phyloP scores from a whole-genome alignment of 768 basidiomycete species.

The Mycena haematopus region DNA sequence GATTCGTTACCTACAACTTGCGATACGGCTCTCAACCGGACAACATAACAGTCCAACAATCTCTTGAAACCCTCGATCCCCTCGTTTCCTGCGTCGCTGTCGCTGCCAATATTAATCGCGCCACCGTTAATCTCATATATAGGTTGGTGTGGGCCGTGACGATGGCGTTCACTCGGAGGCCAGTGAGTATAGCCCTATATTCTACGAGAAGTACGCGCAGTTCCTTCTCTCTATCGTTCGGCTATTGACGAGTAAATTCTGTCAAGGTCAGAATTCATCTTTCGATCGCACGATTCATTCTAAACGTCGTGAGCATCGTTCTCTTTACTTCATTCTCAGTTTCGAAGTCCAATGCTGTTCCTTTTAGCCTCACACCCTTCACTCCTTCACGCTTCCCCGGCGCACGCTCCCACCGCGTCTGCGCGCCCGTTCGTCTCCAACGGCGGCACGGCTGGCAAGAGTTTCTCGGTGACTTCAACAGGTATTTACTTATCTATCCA shows the following conservation, averaged over 20 bases:
- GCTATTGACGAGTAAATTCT: too few relatives aligned
- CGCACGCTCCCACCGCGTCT: constrained; percentile 56
- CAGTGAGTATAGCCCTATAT: constrained; percentile 70
- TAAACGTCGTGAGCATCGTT: constrained; percentile 56
- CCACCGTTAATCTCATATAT: constrained; percentile 4
- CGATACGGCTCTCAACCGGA: constrained; percentile 62
- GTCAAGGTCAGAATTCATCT: constrained; percentile 41
- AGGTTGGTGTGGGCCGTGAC: constrained; percentile 69
- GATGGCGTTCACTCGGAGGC: constrained; percentile 57
- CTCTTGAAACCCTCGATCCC: constrained; percentile 52
- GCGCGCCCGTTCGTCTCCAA: constrained; percentile 47
- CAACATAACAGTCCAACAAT: constrained; percentile 53
- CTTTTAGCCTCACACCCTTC: constrained; percentile 50
- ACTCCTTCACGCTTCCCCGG: constrained; percentile 56
- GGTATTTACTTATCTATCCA: constrained; percentile 26
- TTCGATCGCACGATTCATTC: constrained; percentile 54
- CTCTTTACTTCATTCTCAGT: too few relatives aligned
- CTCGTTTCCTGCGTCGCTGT: constrained; percentile 39
- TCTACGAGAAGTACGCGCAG: constrained; percentile 53
- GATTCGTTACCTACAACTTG: constrained; percentile 57
- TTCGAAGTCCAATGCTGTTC: background rate
- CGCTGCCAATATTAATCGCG: background rate
- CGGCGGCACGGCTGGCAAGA: constrained; percentile 26
- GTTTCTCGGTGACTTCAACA: constrained; percentile 63
- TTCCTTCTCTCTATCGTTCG: background rate